Evolutionary conservation across 768 basidiomycete genomes (phyloP), one percentile per base, ranked within the genome.

Genomic region (Amanita exitialis): DNA sequence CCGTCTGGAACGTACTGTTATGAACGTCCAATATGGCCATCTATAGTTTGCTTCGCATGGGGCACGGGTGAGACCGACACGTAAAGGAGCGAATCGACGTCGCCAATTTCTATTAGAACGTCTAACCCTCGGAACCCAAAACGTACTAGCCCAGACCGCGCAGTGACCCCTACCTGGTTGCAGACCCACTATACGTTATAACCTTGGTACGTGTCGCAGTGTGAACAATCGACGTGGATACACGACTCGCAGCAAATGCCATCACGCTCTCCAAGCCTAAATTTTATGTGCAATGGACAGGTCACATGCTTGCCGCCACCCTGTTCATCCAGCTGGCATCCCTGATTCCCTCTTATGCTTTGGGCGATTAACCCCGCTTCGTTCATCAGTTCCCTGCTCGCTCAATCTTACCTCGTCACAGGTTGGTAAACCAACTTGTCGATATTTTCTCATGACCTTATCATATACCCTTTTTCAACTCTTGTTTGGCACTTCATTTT

Each of bases 321-420:
- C 23, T 38, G 20, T 37, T 28, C 36, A 23, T 48, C 21, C 20
- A 13, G 15, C 25, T 37, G 15, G n/a, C n/a, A 6, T n/a, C 21
- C 21, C 27, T 18, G 21, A 12, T 21, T n/a, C 46, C 21, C 20
- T 25, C 46, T 34, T 15, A 23, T 25, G 16, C 47, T 18, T 27
- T 35, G 37, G 21, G 36, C 47, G 21, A 49, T 25, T 37, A 39
- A 2, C 69, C 71, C 66, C 69, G 74, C 55, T 73, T 76, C 9
- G 74, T 69, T 79, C 79, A 83, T 79, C 79, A 83, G 57, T 81
- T 78, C 34, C 79, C 79, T 20, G 77, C 81, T 44, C 71, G 67
- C 42, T 83, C 32, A 32, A 32, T 32, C 32, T 32, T 30, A 30
- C 30, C 5, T 30, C 7, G 8, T 28, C 27, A 28, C 27, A 28